Evolutionary conservation across 2,329 filamentous ascomycete genomes (phyloP), one percentile per base, ranked within the genome.

Genomic region (Trichoderma sp.): DNA sequence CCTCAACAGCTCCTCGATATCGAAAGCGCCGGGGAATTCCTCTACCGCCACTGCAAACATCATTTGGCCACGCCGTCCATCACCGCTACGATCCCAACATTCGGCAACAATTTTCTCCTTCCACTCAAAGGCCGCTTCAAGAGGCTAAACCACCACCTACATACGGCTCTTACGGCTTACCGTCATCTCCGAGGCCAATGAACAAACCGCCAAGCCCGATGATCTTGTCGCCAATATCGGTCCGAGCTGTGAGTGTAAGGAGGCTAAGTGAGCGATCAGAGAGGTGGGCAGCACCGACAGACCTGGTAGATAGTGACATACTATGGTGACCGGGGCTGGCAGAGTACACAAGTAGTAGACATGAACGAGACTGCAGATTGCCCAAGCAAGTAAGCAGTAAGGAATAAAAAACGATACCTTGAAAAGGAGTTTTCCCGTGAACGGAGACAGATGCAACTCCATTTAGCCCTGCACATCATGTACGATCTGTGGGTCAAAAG

Each of bases 41-140:
- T 13, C 75, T 69, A 48, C 53, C 70, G 9, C 70, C 72, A 3
- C 64, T 75, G 9, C 61, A 69, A 22, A 64, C 71, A 15, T 45
- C 70, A 5, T 71, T 66, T 42, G 72, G 71, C 1, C 71, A 76
- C 35, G 71, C 70, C 17, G 72, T 74, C 5, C 77, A 79, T 52
- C 73, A 75, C 58, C 70, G 77, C 54, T 79, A 78, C 67, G 75
- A 79, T 35, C 77, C 77, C 4, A 71, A 77, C 42, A 78, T 79
- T 29, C 74, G 77, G 57, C 73, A 72, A 10, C 75, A 77, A 34
- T 58, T 74, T 42, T 76, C 75, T 1, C 74, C 75, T 7, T 77
- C 74, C 2, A 70, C 74, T 2, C 73, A 71, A 22, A 70, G 69
- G 12, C 67, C 67, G 1, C 32, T 63, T 4, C 68, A 72, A 25